A percentile compares a stretch with the other conserved stretches of the same genome.
phyloP scores from a whole-genome alignment of 169 alveolate species.

The Pseudocohnilembus persalinus region DNA sequence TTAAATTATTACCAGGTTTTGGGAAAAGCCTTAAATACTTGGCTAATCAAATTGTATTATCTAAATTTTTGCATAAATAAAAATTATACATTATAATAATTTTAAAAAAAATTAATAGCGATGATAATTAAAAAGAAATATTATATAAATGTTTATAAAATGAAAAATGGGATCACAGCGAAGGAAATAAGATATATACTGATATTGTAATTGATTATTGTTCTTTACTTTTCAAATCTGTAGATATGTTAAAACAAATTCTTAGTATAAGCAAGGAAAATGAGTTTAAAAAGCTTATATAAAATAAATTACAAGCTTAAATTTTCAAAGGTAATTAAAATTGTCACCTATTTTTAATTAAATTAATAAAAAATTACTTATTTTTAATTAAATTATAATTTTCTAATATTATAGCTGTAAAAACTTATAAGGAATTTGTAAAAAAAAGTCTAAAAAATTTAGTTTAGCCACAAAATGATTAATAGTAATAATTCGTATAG shows the following conservation, averaged over 20 bases:
- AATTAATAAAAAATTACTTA: no score
- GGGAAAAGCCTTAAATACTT: background rate
- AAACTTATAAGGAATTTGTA: background rate
- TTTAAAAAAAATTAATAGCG: background rate
- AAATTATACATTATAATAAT: background rate
- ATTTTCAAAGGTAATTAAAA: background rate
- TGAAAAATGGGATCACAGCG: background rate
- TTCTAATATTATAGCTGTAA: background rate
- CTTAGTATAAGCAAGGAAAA: background rate
- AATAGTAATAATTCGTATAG: background rate
- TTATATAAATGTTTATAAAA: background rate
- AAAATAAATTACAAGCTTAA: background rate
- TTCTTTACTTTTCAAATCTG: conserved; percentile 14
- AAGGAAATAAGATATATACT: conserved; percentile 5
- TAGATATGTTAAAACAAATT: conserved; percentile 6
- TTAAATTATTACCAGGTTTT: background rate
- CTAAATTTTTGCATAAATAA: background rate
- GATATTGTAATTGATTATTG: conserved; percentile 19
- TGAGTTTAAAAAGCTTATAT: background rate
- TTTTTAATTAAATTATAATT: no score
- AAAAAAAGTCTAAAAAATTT: conserved; percentile 4
- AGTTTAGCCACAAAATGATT: background rate
- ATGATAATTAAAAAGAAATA: background rate
- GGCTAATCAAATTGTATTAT: background rate
- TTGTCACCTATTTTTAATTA: background rate